phyloP scores from a whole-genome alignment of 2,329 filamentous ascomycete species.

The Tolypocladium inflatum region DNA sequence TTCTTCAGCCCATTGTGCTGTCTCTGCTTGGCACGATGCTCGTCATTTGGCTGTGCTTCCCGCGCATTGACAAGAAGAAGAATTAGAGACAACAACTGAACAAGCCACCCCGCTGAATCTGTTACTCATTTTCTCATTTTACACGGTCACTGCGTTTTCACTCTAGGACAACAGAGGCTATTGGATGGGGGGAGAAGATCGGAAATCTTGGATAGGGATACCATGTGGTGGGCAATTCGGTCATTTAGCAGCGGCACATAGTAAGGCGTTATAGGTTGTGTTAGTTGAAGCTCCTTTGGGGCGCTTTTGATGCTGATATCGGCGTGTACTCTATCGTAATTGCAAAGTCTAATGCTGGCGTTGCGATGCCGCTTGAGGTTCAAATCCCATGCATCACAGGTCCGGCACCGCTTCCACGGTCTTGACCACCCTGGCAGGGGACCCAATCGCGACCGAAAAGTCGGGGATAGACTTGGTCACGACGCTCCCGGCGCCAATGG shows the following conservation, averaged over 20 bases:
- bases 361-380: not conserved
- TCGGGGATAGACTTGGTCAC: slow-evolving; percentile 40
- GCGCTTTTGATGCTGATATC: not conserved
- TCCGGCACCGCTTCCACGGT: slow-evolving; percentile 29
- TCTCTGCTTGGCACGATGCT: slow-evolving; percentile 34
- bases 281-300: not conserved
- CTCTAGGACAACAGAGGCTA: not conserved
- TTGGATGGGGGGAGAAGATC: not conserved
- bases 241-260: not conserved
- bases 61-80: slow-evolving; percentile 28
- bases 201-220: not conserved
- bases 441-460: slow-evolving; percentile 37
- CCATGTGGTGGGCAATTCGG: not conserved
- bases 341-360: not conserved
- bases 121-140: no score
- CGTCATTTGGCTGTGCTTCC: slow-evolving; percentile 36
- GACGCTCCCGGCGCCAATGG: slow-evolving; percentile 38
- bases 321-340: not conserved
- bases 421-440: slow-evolving; percentile 39
- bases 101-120: no score
- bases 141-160: no score
- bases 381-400: slow-evolving; percentile 2
- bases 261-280: not conserved
- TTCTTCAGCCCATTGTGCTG: slow-evolving; percentile 48
- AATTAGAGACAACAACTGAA: slow-evolving; percentile 16